Base-by-base conservation (phyloP, 1,284 basidiomycete species). In the Psilocybe mexicana region DNA sequence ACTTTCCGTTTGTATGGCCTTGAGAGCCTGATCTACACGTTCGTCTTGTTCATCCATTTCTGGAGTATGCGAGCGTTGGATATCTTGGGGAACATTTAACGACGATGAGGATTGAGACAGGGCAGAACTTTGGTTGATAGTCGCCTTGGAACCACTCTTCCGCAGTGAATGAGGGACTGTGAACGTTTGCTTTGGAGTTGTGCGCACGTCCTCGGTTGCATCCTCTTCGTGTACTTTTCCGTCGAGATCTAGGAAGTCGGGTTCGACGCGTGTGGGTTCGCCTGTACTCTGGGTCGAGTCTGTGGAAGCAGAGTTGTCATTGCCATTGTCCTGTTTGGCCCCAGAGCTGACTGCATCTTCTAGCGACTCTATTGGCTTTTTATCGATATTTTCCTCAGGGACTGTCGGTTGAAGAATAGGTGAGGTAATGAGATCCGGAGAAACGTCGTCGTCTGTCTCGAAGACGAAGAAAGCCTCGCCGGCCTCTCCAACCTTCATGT, bases 381-480 rank as follows among this genome's bases (percentile, higher is more conserved):
- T 66, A 35, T 74, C 67, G 55, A 76, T 75, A 14, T 75, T 69
- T 62, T 54, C 49, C 2, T 44, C 61, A 12, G 82, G 78, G 55
- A 76, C 74, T 3, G 85, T 87, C 3, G 90, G 83, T 61, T 84
- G 80, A 18, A 96, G 84, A 23, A 96, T 78, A 24, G 97, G 97
- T 74, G 92, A 94, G 0, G 97, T 99, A 65, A 96, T 90, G 59
- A 99, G 84, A 68, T 96, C 93, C 47, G 87, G 91, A 1, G 97
- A 96, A 35, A 99, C 88, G 62, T 96, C 92, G 52, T 90, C 92
- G 46, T 97, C 94, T 1, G 96, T 98, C 74, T 99, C 96, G 65
- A 99, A 93, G 42, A 99, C 92, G 69, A 99, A 99, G 80, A 99
- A 99, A 0, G 96, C 97, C 76, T 99, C 97, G 18, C 97, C 97